Evolutionary conservation across 345 rosid genomes (phyloP), one percentile per base, ranked within the genome.

Genomic region (Trapa bicornis): DNA sequence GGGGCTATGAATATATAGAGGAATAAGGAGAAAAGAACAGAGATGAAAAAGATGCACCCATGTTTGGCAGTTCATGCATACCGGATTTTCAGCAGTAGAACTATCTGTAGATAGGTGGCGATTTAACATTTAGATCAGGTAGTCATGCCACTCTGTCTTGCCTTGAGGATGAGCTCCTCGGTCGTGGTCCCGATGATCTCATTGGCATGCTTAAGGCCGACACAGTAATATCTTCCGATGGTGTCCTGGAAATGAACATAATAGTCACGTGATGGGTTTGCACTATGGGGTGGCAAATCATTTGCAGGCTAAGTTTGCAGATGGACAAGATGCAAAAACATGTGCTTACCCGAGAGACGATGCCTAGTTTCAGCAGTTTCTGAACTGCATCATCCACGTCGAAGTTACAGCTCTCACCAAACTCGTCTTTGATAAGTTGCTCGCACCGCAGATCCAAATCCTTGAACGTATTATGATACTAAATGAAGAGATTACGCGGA

Each of bases 351-450:
- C 85, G 87, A 65, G 82, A 52, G 75, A 94, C 87, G 8, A 94
- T 91, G 65, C 93, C 88, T 71, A 89, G 67, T 79, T 86, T 94
- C 81, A 88, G 89, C 58, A 91, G 80, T 86, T 94, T 94, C 41
- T 73, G 75, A 77, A 94, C 81, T 60, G 98, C 97, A 82, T 90
- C 97, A 62, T 90, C 98, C 73, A 93, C 97, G 53, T 90, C 96
- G 74, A 93, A 90, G 78, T 93, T 87, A 73, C 97, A 90, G 72
- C 78, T 78, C 76, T 83, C 96, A 57, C 74, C 84, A 75, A 93
- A 93, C 78, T 88, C 97, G 72, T 88, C 92, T 52, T 78, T 86
- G 43, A 93, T 84, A 53, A 93, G 78, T 61, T 88, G 94, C 86
- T 93, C 96, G 10, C 96, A 90, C 67, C 84, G 80, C 78, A 79